phyloP scores from a whole-genome alignment of 2,329 filamentous ascomycete species.

The Colletotrichum nymphaeae region DNA sequence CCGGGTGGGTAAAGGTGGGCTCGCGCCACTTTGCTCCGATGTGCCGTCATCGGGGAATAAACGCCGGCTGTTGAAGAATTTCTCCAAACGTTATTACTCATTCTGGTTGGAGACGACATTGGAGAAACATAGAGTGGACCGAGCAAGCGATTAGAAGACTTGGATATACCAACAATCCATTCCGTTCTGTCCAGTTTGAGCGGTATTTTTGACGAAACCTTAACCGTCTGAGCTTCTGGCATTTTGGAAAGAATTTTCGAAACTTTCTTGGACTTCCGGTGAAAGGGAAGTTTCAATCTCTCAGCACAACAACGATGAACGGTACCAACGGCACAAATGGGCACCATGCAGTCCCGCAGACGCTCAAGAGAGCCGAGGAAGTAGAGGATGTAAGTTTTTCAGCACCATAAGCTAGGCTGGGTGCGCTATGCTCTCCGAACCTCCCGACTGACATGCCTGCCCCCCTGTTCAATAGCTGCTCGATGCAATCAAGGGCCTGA shows the following conservation, averaged over 20 bases:
- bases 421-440: too few relatives aligned
- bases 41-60: conserved; percentile 23
- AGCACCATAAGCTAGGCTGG: background rate
- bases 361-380: conserved; percentile 54
- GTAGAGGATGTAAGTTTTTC: conserved; percentile 56
- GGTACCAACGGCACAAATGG: conserved; percentile 29
- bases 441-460: conserved; percentile 4
- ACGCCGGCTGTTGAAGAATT: conserved; percentile 12
- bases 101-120: background rate
- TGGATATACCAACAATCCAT: too few relatives aligned
- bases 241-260: conserved; percentile 7
- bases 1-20: background rate
- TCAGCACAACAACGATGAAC: conserved; percentile 24
- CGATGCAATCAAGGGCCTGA: conserved; percentile 72
- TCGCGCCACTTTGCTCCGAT: conserved; percentile 28
- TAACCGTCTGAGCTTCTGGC: background rate
- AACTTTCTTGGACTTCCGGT: background rate
- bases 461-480: conserved; percentile 67
- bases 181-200: too few relatives aligned
- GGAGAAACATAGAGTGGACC: background rate
- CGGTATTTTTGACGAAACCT: background rate
- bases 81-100: conserved; percentile 7
- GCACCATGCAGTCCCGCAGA: conserved; percentile 15
- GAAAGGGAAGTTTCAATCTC: background rate
- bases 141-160: too few relatives aligned